Evolutionary conservation across 2,329 filamentous ascomycete genomes (phyloP).

Genomic region (Microdochium nivale): DNA sequence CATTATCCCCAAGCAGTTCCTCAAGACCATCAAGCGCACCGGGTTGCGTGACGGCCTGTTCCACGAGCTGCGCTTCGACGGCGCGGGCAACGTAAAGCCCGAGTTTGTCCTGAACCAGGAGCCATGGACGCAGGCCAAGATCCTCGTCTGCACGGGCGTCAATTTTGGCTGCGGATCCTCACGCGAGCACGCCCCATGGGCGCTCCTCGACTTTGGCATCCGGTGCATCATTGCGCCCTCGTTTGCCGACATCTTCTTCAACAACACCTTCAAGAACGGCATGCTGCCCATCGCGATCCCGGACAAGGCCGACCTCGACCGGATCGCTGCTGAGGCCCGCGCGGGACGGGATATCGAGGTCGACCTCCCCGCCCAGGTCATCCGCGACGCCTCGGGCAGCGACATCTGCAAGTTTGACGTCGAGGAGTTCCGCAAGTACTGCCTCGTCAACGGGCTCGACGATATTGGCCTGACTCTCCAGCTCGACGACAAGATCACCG

Average conservation of each 20-base stretch:
- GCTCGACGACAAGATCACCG: conserved; percentile 77
- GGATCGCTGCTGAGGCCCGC: conserved; percentile 67
- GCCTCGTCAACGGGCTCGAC: conserved; percentile 84
- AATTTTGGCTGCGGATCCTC: conserved; percentile 95
- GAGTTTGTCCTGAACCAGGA: conserved; percentile 87
- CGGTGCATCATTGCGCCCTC: conserved; percentile 86
- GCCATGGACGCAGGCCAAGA: conserved; percentile 76
- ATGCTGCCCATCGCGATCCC: conserved; percentile 82
- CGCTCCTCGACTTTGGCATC: conserved; percentile 92
- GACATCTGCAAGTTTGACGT: conserved; percentile 75
- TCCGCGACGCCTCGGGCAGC: conserved; percentile 68
- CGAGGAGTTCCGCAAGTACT: conserved; percentile 91
- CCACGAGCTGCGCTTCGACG: conserved; percentile 70
- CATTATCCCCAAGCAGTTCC: conserved; percentile 98
- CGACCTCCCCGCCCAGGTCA: conserved; percentile 75
- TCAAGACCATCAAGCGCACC: conserved; percentile 98
- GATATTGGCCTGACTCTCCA: conserved; percentile 95
- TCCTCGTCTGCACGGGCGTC: conserved; percentile 80
- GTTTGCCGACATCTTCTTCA: conserved; percentile 86
- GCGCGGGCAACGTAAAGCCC: conserved; percentile 65
- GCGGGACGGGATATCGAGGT: conserved; percentile 81
- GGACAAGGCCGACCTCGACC: conserved; percentile 56
- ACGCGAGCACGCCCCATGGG: conserved; percentile 95
- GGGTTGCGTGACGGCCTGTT: conserved; percentile 86
- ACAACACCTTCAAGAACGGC: conserved; percentile 99